phyloP scores from a whole-genome alignment of 208 protist genomes.

The Leishmania gerbilli region DNA sequence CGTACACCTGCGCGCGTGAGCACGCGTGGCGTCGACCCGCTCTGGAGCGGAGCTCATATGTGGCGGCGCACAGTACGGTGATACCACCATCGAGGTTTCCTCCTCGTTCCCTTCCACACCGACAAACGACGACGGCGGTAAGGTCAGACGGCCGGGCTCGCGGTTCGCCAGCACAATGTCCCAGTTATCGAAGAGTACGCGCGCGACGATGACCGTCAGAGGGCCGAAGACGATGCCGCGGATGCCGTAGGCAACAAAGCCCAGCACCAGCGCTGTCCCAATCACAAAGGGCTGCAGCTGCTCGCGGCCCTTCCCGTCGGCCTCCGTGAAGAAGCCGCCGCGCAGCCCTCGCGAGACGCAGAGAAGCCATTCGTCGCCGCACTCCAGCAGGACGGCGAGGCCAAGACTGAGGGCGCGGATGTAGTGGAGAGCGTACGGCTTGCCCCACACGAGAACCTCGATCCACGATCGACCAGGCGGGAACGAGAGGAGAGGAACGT shows the following conservation, averaged over 20 bases:
- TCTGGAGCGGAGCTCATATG: neutral
- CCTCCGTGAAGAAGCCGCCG: slow-evolving; percentile 33
- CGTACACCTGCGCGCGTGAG: neutral
- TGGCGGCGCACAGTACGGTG: neutral
- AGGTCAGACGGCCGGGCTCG: neutral
- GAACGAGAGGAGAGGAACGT: slow-evolving; percentile 9
- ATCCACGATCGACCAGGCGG: slow-evolving; percentile 9
- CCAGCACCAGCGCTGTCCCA: slow-evolving; percentile 59
- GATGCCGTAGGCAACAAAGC: slow-evolving; percentile 64
- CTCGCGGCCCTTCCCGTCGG: slow-evolving; percentile 29
- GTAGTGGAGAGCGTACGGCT: slow-evolving; percentile 24
- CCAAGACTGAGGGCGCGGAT: slow-evolving; percentile 34
- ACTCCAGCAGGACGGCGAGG: slow-evolving; percentile 43
- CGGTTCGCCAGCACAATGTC: slow-evolving; percentile 37
- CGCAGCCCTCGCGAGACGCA: slow-evolving; percentile 54
- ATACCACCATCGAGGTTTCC: neutral
- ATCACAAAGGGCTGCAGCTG: slow-evolving; percentile 65
- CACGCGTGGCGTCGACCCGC: neutral
- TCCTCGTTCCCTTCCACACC: neutral
- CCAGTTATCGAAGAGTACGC: slow-evolving; percentile 80
- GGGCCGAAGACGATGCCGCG: slow-evolving; percentile 69
- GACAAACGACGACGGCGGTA: neutral
- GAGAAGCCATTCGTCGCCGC: slow-evolving; percentile 68
- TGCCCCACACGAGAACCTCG: slow-evolving; percentile 14
- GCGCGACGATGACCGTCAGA: slow-evolving; percentile 71